These are phyloP conservation scores for Neospora caninum DNA, from an alignment of 169 alveolate genomes.

Conservation along the genomic window DNA sequence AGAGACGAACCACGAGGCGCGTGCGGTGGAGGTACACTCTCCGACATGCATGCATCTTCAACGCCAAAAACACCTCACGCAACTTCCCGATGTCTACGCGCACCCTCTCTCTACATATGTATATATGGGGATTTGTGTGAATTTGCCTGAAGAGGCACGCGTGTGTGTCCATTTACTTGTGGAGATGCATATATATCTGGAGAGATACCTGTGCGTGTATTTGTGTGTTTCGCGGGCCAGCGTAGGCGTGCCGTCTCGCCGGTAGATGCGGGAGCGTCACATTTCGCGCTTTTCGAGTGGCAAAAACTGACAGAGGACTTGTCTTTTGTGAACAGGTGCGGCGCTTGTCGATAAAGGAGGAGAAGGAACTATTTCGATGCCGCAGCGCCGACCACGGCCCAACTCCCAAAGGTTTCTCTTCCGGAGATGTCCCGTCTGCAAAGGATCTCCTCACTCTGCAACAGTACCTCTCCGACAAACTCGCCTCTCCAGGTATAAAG, in stretches of 20 bases:
- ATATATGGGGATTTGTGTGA: neutral
- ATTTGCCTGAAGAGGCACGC: neutral
- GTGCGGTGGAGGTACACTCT: neutral
- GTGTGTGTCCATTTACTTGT: neutral
- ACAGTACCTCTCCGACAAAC: neutral
- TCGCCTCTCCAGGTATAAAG: neutral
- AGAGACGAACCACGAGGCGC: too few species aligned
- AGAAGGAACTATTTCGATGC: constrained; percentile 22
- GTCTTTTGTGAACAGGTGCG: neutral
- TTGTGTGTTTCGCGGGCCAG: neutral
- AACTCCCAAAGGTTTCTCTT: constrained; percentile 29
- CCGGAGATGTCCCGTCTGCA: neutral
- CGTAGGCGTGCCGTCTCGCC: too few species aligned
- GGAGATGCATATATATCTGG: neutral
- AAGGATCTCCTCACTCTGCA: constrained; percentile 12
- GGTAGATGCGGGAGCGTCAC: too few species aligned
- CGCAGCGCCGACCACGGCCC: constrained; percentile 44
- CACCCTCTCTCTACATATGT: neutral
- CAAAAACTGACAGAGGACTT: neutral
- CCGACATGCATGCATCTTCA: too few species aligned
- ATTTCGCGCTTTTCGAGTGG: too few species aligned
- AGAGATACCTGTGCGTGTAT: neutral
- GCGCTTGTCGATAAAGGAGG: constrained; percentile 16
- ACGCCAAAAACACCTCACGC: neutral
- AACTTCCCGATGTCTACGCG: neutral